Base-by-base conservation (phyloP, 1,139 yeast species). In the Lodderomyces orthopsilosis region DNA sequence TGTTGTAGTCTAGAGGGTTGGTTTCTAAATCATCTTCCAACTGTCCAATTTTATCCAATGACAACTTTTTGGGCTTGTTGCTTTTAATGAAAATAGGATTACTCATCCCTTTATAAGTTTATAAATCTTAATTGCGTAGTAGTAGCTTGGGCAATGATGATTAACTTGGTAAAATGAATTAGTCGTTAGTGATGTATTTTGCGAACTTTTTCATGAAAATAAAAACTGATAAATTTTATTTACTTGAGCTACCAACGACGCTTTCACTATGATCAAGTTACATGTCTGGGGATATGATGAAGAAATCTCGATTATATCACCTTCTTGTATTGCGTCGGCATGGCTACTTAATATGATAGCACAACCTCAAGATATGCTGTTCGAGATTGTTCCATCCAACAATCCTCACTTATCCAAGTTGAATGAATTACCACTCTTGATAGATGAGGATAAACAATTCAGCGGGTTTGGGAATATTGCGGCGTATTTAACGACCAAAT, bases 1-100 rank as follows among this genome's bases (percentile, higher is more conserved):
- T 68, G 8, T 62, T 54, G 44, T 81, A 73, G 57, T 86, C 81
- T 24, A 75, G 65, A 4, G 83, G 83, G 47, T 82, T 69, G n/a
- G 62, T 68, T 45, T 75, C 77, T 36, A 85, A 61, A 22, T 71
- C 75, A 47, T 83, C 89, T 52, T 83, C 83, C 28, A 85, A 69
- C 48, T 72, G 75, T 8, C 82, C 83, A 37, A 78, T 72, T 33
- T 73, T 69, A 51, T 79, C 85, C 44, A 73, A 54, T 4, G 71
- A 56, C 46, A 68, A 54, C 41, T 71, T 52, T 49, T 66, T 67
- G 51, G 62, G 61, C 49, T 59, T 65, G 19, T 53, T 63, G 27
- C 17, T 50, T 48, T 40, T 52, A 28, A 58, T 61, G 47, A 59
- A 60, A 61, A 62, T 58, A 34, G 24, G 19, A n/a, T 19, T 34